Conservation (phyloP, 257 asterid species). For the Nicotiana noctiflora region DNA sequence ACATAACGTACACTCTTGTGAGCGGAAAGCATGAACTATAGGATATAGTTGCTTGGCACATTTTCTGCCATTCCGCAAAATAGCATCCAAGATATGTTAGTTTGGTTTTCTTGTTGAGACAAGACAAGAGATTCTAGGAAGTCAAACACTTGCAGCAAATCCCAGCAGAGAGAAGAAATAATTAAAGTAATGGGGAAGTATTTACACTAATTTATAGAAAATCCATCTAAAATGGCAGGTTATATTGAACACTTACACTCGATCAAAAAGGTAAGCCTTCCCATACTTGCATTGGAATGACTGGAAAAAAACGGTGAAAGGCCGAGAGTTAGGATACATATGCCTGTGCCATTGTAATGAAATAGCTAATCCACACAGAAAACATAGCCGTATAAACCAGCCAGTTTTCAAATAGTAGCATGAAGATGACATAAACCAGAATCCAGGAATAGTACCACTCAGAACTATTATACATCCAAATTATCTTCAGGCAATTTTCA, state of each 20-base stretch:
- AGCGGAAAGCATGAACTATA: not conserved
- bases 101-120: not conserved
- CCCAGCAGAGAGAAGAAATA: not conserved
- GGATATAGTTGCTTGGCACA: not conserved
- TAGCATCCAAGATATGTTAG: not conserved
- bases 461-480: not conserved
- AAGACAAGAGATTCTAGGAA: not conserved
- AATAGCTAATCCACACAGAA: not conserved
- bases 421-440: not conserved
- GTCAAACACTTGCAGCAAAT: not conserved
- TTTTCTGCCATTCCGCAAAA: not conserved
- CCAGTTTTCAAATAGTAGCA: not conserved
- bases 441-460: not conserved
- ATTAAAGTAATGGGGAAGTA: not conserved
- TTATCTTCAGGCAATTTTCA: no score
- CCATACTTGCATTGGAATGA: slow-evolving; percentile 66
- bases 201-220: not conserved
- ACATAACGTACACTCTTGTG: not conserved
- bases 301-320: slow-evolving; percentile 35
- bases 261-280: slow-evolving; percentile 68
- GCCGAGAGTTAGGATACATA: slow-evolving; percentile 24
- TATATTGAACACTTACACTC: slow-evolving; percentile 50
- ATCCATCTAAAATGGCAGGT: not conserved
- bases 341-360: not conserved
- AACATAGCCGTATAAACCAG: not conserved